Percentiles rank a stretch among this genome's conserved stretches.
Evolutionary conservation across 345 rosid species (phyloP).

Genomic region (Moringa oleifera): DNA sequence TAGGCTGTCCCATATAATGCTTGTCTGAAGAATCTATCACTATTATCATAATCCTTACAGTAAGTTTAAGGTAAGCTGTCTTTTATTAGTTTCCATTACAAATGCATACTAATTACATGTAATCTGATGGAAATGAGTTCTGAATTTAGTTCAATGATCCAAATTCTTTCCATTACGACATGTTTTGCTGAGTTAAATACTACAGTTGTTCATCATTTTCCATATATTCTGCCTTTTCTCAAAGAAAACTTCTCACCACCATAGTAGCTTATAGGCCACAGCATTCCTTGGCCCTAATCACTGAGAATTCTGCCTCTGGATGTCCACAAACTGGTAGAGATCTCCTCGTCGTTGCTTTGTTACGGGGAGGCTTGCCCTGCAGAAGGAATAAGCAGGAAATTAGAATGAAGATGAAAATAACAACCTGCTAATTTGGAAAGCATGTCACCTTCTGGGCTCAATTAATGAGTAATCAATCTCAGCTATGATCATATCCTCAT

Average conservation of each 20-base stretch:
- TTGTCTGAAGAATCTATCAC: too few relatives aligned
- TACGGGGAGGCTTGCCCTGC: constrained; percentile 71
- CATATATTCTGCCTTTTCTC: too few relatives aligned
- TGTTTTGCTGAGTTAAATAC: neutral
- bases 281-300: constrained; percentile 13
- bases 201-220: too few relatives aligned
- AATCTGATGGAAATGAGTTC: too few relatives aligned
- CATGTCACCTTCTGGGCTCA: constrained; percentile 66
- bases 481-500: constrained; percentile 65
- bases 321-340: constrained; percentile 78
- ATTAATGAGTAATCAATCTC: constrained; percentile 81
- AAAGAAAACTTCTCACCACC: neutral
- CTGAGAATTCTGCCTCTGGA: constrained; percentile 38
- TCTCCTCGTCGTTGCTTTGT: constrained; percentile 68
- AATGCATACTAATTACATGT: too few relatives aligned
- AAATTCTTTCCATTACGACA: neutral
- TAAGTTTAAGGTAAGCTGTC: too few relatives aligned
- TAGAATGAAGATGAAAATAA: neutral
- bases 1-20: too few relatives aligned
- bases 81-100: too few relatives aligned
- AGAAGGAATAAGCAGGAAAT: constrained; percentile 4
- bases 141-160: neutral
- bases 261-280: neutral
- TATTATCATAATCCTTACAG: too few relatives aligned
- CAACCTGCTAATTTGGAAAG: neutral